Base-by-base conservation (phyloP, 768 basidiomycete species). In the Scleroderma citrinum region DNA sequence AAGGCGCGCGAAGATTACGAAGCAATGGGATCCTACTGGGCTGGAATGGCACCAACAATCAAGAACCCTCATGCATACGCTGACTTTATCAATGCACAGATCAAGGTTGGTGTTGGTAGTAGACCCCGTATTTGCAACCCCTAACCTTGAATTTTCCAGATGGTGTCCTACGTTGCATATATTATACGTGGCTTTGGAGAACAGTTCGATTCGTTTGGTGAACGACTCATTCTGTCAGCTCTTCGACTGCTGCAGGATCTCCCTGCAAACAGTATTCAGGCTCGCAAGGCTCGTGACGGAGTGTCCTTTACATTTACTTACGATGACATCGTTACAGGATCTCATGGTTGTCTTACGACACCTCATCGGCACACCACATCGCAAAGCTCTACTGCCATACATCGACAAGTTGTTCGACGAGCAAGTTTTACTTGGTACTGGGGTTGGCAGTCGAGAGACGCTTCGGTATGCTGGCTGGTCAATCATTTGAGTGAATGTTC, bases 161-260 rank as follows among this genome's bases (percentile, higher is more conserved):
- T 92, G 66, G 78, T 97, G 58, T 94, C 92, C 2, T 94, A 90
- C 62, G 73, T 97, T 35, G 90, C 92, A 1, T 96, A 92, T 71
- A 82, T 94, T 19, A 81, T 94, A 56, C 80, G 94, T 64, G 73
- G 83, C 60, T 70, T 75, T 40, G 68, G 69, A n/a, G 75, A 77
- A 34, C 80, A 84, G 43, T 77, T 83, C 48, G 82, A 87, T 36
- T 71, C 79, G 3, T 89, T 92, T 57, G 83, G 86, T 10, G 89
- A 95, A 61, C 81, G 77, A 5, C 77, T 98, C 21, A 83, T 93
- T 29, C 71, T 87, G 44, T 80, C 83, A 19, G 83, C 87, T 24
- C 69, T 98, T 30, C 79, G 96, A n/a, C 73, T 98, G 29, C 74
- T 98, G 42, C 89, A 96, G 62, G 94, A 98, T 64, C 93, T 93